Evolutionary conservation across 768 basidiomycete genomes (phyloP), one percentile per base, ranked within the genome.

Genomic region (Tephrocybe sp.): DNA sequence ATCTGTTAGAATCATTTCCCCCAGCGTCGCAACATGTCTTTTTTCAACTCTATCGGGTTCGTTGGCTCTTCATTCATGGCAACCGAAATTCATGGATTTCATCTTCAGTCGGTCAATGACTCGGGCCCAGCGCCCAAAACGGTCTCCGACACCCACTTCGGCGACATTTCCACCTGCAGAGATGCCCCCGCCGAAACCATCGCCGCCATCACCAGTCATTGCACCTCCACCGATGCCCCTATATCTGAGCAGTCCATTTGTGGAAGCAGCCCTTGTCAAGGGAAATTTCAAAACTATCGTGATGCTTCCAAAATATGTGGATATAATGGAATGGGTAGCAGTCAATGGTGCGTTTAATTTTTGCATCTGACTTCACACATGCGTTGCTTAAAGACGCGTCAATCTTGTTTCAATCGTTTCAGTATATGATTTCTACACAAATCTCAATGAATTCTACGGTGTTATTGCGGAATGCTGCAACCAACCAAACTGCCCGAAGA

Each of bases 351-450:
- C 62, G 88, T 77, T 49, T 39, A 38, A 26, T 8, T 39, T 44
- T 39, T 43, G 16, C 50, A 32, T 45, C n/a, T n/a, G n/a, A n/a
- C n/a, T n/a, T n/a, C 31, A 40, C 46, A n/a, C 14, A 9, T 32
- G 16, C 17, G 36, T 7, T 41, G 49, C 42, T 45, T n/a, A 49
- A 19, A 32, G 10, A 41, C 16, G 51, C 48, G 48, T 45, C 20
- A 13, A 19, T 9, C 19, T 12, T 32, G 51, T 44, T 43, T 45
- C 20, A 13, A 19, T 9, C 19, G 11, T 32, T n/a, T n/a, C 35
- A 99, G 96, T 99, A 45, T 98, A 92, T 63, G 97, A 99, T 67
- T 97, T 98, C 70, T 98, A 96, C 69, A 91, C 87, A 61, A 97
- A 97, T 66, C 73, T 98, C 55, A 98, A 98, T 65, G 87, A 92